Percentiles rank a stretch among this genome's conserved stretches.
Conservation (phyloP, 2,329 filamentous ascomycete species). For the Allantophomopsis cytisporea region DNA sequence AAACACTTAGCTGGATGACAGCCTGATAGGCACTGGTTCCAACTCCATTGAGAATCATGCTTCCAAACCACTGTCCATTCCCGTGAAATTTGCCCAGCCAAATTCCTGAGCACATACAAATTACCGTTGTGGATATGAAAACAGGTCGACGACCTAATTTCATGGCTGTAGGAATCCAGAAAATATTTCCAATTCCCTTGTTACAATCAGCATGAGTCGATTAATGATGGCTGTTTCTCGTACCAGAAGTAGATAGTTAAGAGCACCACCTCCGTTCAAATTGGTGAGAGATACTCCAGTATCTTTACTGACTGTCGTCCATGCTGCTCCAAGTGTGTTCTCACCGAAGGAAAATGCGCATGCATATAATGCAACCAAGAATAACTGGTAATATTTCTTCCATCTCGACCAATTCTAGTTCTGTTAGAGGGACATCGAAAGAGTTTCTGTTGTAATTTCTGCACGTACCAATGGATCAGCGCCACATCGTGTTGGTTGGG, state of each 20-base stretch:
- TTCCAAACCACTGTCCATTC: conserved; percentile 17
- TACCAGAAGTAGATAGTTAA: conserved; percentile 23
- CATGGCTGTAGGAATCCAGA: conserved; percentile 19
- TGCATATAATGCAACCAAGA: conserved; percentile 23
- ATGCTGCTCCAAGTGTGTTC: conserved; percentile 25
- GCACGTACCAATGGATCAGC: conserved; percentile 15
- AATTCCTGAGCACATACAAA: conserved; percentile 17
- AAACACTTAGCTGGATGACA: conserved; percentile 23
- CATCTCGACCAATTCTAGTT: conserved; percentile 17
- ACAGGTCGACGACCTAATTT: conserved; percentile 20
- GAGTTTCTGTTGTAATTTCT: background rate
- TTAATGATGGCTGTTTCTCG: background rate
- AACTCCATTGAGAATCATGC: conserved; percentile 18
- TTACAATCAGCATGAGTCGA: background rate
- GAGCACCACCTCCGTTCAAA: conserved; percentile 24
- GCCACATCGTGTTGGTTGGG: conserved; percentile 17
- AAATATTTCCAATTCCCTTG: conserved; percentile 23
- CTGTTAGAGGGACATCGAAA: background rate
- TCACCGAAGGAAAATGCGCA: conserved; percentile 25
- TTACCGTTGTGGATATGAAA: conserved; percentile 19
- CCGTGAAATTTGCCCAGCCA: conserved; percentile 18
- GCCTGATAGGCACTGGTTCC: conserved; percentile 23
- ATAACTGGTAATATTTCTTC: conserved; percentile 25
- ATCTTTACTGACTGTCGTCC: conserved; percentile 24
- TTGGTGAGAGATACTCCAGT: conserved; percentile 22